A percentile compares a stretch with the other conserved stretches of the same genome.
Conservation (phyloP, 441 rosid genomes). For the Erodium texanum region DNA sequence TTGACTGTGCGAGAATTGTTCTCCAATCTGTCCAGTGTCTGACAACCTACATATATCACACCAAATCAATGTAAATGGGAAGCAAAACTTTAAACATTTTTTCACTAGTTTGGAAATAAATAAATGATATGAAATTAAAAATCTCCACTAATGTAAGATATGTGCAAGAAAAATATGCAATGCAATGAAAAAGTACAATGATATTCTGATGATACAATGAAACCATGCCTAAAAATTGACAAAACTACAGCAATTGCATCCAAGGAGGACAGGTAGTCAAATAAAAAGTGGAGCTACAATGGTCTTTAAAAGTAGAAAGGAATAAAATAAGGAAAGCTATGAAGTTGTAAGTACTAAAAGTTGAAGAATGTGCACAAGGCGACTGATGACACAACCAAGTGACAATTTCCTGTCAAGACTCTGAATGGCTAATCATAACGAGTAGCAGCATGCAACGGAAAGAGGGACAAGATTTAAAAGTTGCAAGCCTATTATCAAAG, state of each 20-base stretch:
- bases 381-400: neutral
- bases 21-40: constrained; percentile 61
- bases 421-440: neutral
- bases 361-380: neutral
- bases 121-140: neutral
- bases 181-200: neutral
- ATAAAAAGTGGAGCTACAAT: neutral
- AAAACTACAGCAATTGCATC: neutral
- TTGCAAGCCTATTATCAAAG: constrained; percentile 7
- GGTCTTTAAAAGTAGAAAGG: neutral
- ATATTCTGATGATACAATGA: neutral
- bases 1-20: constrained; percentile 74
- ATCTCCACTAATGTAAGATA: neutral
- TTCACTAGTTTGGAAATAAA: neutral
- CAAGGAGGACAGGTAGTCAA: neutral
- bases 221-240: neutral
- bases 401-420: neutral
- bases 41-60: constrained; percentile 41
- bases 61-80: neutral
- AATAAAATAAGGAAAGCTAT: neutral
- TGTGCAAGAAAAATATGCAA: neutral
- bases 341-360: constrained; percentile 1
- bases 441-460: constrained; percentile 1
- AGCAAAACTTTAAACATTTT: neutral
- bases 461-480: constrained; percentile 8